Conservation (phyloP, 2,329 filamentous ascomycete genomes). For the Fusarium sp. region DNA sequence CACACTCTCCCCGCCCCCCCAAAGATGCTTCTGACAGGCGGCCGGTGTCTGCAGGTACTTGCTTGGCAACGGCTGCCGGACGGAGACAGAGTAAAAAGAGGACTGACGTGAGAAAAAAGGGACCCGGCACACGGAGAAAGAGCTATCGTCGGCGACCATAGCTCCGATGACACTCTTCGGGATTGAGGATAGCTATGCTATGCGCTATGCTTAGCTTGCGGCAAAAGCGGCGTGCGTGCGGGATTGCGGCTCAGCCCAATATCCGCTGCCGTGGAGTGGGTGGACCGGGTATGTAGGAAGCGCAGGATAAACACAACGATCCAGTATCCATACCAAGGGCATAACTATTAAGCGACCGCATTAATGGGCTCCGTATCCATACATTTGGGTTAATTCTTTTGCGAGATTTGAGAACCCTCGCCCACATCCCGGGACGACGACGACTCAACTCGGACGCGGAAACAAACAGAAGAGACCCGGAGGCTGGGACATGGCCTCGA, state of each 20-base stretch:
- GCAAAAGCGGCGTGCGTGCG: neutral
- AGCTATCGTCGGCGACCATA: neutral
- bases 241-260: constrained; percentile 10
- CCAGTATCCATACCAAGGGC: neutral
- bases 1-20: neutral
- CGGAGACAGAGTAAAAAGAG: neutral
- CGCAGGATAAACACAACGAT: neutral
- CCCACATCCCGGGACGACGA: neutral
- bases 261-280: neutral
- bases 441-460: neutral
- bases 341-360: neutral
- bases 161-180: neutral
- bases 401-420: neutral
- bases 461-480: neutral
- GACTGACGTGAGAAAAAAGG: neutral
- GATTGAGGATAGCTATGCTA: neutral
- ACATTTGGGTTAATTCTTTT: neutral
- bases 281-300: neutral
- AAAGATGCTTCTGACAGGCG: neutral
- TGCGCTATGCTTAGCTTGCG: neutral
- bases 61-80: neutral
- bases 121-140: neutral
- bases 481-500: neutral
- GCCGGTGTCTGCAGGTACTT: neutral
- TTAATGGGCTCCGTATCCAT: neutral